A percentile compares a stretch with the other conserved stretches of the same genome.
These are phyloP conservation scores for Halophytophthora polymorphica DNA, from an alignment of 352 stramenopile genomes.

Conservation along the genomic window DNA sequence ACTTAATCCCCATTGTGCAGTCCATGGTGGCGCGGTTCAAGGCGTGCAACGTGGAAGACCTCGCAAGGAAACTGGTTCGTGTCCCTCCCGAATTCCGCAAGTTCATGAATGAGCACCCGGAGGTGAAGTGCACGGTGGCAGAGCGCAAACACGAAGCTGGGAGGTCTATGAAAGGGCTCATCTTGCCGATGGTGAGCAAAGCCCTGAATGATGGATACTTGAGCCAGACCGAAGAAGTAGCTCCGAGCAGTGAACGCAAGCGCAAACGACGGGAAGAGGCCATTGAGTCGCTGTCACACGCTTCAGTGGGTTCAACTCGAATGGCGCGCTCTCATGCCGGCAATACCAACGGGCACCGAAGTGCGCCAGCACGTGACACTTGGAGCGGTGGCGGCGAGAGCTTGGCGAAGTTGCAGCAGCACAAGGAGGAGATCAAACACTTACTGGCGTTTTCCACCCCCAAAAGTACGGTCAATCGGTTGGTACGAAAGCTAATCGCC, in stretches of 20 bases:
- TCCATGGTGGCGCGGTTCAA: slow-evolving; percentile 39
- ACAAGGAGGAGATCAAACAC: slow-evolving; percentile 46
- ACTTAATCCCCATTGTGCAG: slow-evolving; percentile 60
- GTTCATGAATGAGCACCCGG: slow-evolving; percentile 39
- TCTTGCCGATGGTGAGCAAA: slow-evolving; percentile 24
- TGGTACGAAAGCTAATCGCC: slow-evolving; percentile 51
- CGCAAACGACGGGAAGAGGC: slow-evolving; percentile 47
- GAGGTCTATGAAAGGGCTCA: slow-evolving; percentile 7
- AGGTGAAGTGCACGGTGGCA: slow-evolving; percentile 25
- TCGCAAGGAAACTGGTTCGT: slow-evolving; percentile 32
- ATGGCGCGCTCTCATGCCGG: background rate
- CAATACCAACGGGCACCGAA: slow-evolving; percentile 12
- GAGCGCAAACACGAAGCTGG: slow-evolving; percentile 7
- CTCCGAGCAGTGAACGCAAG: slow-evolving; percentile 25
- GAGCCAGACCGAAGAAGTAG: slow-evolving; percentile 42
- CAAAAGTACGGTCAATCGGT: slow-evolving; percentile 45
- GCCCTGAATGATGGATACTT: slow-evolving; percentile 53
- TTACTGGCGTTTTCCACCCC: slow-evolving; percentile 38
- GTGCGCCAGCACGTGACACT: background rate
- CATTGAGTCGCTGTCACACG: slow-evolving; percentile 42
- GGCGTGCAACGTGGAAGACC: slow-evolving; percentile 26
- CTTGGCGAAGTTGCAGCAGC: slow-evolving; percentile 40
- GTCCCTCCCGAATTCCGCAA: slow-evolving; percentile 32
- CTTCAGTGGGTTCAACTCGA: slow-evolving; percentile 11
- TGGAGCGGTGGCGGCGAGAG: background rate